Evolutionary conservation across 306 rosid species (phyloP).

Genomic region (Datisca glomerata): DNA sequence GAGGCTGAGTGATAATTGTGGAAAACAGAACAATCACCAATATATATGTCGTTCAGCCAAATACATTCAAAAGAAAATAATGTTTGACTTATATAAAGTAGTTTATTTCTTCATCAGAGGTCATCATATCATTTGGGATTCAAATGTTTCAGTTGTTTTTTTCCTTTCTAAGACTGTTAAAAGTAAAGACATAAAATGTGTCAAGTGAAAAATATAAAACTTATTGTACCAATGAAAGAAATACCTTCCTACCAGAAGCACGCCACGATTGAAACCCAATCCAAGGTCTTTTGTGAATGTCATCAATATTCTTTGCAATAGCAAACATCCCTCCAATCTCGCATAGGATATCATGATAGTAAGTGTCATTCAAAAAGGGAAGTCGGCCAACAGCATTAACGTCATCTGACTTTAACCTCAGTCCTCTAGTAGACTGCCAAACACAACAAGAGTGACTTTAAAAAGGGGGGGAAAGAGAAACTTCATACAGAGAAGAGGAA

Average conservation of each 20-base stretch:
- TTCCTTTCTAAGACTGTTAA: too few species aligned
- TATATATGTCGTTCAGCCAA: too few species aligned
- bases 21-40: background rate
- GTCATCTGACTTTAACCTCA: constrained; percentile 78
- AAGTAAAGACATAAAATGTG: too few species aligned
- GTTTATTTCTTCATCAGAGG: too few species aligned
- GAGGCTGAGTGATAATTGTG: constrained; percentile 3
- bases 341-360: constrained; percentile 61
- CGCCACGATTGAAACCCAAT: constrained; percentile 98
- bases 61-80: too few species aligned
- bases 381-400: constrained; percentile 67
- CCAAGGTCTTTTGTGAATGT: constrained; percentile 83
- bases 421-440: constrained; percentile 61
- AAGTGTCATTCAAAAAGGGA: constrained; percentile 59
- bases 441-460: constrained; percentile 5
- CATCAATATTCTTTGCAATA: constrained; percentile 72
- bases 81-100: too few species aligned
- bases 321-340: constrained; percentile 93
- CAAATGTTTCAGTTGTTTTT: too few species aligned
- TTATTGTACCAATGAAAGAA: constrained; percentile 5
- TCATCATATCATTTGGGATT: too few species aligned
- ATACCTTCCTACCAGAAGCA: constrained; percentile 95
- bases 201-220: too few species aligned
- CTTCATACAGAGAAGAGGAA: background rate
- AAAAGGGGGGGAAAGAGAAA: background rate